A percentile compares a stretch with the other conserved stretches of the same genome.
Evolutionary conservation across 2,329 filamentous ascomycete genomes (phyloP).

Genomic region (Aureobasidium zeae): DNA sequence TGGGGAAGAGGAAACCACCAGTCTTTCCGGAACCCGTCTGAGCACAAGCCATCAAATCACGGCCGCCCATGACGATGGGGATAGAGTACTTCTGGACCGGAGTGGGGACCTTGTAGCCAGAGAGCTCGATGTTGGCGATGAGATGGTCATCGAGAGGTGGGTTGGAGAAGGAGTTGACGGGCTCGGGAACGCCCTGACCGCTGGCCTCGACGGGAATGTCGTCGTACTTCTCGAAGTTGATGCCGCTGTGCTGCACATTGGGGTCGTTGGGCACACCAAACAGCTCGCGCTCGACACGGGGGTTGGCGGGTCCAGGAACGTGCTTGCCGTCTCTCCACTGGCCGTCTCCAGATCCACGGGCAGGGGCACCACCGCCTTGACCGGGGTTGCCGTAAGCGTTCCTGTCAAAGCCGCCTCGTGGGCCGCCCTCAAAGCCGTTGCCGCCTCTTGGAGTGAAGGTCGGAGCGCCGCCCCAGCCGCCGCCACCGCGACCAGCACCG

Average conservation of each 20-base stretch:
- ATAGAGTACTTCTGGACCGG: conserved; percentile 99
- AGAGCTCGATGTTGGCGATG: conserved; percentile 83
- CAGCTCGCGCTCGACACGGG: conserved; percentile 86
- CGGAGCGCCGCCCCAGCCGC: conserved; percentile 45
- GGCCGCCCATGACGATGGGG: conserved; percentile 94
- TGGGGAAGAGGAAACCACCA: conserved; percentile 98
- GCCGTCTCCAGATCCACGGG: conserved; percentile 84
- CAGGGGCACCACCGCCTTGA: conserved; percentile 45
- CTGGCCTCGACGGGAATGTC: conserved; percentile 98
- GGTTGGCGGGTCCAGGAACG: conserved; percentile 77
- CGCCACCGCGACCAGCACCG: conserved; percentile 30
- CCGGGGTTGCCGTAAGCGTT: conserved; percentile 53
- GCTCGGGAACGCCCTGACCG: conserved; percentile 84
- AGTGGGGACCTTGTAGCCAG: conserved; percentile 90
- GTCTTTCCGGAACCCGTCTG: conserved; percentile 99
- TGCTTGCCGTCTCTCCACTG: conserved; percentile 97
- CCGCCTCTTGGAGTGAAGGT: conserved; percentile 46
- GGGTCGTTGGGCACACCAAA: conserved; percentile 88
- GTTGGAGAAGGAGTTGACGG: conserved; percentile 82
- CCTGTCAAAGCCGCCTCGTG: conserved; percentile 46
- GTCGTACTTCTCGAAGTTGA: conserved; percentile 99
- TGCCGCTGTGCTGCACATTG: conserved; percentile 90
- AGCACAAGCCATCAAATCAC: conserved; percentile 98
- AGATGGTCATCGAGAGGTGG: conserved; percentile 93
- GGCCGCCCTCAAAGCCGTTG: conserved; percentile 30